Percentiles rank a stretch among this genome's conserved stretches.
Conservation (phyloP, 805 yeast genomes). For the Blastobotrys terrestris region DNA sequence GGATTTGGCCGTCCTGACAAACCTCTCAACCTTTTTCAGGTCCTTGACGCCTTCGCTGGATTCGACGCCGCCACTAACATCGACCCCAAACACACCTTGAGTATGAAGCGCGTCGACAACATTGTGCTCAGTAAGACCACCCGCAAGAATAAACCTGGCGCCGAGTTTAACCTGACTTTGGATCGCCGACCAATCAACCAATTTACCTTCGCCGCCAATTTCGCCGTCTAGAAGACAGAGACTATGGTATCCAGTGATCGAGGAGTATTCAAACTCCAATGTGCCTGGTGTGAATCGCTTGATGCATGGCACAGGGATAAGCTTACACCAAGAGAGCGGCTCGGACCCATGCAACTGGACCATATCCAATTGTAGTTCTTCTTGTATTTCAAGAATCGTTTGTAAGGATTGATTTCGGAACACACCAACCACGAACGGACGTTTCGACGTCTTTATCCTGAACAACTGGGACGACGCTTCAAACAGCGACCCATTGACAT, state of each 20-base stretch:
- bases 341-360: slow-evolving; percentile 87
- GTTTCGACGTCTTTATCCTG: slow-evolving; percentile 28
- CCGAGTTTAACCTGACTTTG: slow-evolving; percentile 34
- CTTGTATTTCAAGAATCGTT: slow-evolving; percentile 43
- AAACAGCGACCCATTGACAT: slow-evolving; percentile 12
- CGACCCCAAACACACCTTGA: slow-evolving; percentile 75
- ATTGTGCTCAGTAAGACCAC: slow-evolving; percentile 79
- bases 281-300: slow-evolving; percentile 61
- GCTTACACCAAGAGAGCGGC: slow-evolving; percentile 40
- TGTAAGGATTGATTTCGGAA: slow-evolving; percentile 73
- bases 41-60: slow-evolving; percentile 65
- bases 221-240: slow-evolving; percentile 77
- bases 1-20: slow-evolving; percentile 47
- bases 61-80: slow-evolving; percentile 95
- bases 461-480: slow-evolving; percentile 12
- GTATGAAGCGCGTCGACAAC: slow-evolving; percentile 47
- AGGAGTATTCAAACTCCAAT: slow-evolving; percentile 32
- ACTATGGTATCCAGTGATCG: slow-evolving; percentile 36
- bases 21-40: slow-evolving; percentile 48
- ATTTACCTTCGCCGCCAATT: slow-evolving; percentile 84
- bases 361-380: slow-evolving; percentile 54
- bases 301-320: slow-evolving; percentile 54
- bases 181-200: slow-evolving; percentile 65
- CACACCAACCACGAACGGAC: slow-evolving; percentile 82
- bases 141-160: slow-evolving; percentile 64